phyloP scores from a whole-genome alignment of 805 yeast species.

The Hyphopichia homilentoma region DNA sequence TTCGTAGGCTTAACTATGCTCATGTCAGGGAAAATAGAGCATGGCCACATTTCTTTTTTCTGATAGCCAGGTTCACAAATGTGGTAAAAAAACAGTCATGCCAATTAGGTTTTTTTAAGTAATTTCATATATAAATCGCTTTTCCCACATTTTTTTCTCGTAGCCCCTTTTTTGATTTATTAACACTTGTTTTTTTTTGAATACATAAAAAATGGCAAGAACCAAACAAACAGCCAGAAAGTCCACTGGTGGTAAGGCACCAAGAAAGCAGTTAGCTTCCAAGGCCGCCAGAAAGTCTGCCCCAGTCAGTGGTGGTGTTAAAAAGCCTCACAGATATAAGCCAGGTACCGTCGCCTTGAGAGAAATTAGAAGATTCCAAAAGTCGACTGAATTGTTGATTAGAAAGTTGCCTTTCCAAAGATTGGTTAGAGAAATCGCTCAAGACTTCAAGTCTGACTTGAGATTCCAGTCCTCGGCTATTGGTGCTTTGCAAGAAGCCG shows the following conservation, averaged over 20 bases:
- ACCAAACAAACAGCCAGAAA: slow-evolving; percentile 93
- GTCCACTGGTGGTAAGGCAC: slow-evolving; percentile 94
- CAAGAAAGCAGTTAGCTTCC: slow-evolving; percentile 90
- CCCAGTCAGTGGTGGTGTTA: slow-evolving; percentile 89
- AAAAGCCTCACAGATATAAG: slow-evolving; percentile 94
- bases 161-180: slow-evolving; percentile 1
- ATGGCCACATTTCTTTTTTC: no score
- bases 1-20: no score
- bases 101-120: background rate
- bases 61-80: no score
- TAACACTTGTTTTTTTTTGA: no score
- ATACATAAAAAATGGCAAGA: slow-evolving; percentile 65
- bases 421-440: slow-evolving; percentile 93
- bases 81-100: no score
- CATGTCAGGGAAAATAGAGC: no score
- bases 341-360: slow-evolving; percentile 96
- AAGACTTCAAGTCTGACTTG: slow-evolving; percentile 87
- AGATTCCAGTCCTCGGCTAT: slow-evolving; percentile 97
- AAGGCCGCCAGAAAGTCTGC: slow-evolving; percentile 93
- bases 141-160: slow-evolving; percentile 1
- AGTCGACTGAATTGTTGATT: slow-evolving; percentile 90
- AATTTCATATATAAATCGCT: background rate
- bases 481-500: slow-evolving; percentile 97
- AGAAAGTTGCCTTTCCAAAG: slow-evolving; percentile 97
- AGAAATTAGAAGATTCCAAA: slow-evolving; percentile 97